Conservation (phyloP, 148 eudicot genomes). For the Heliamphora exappendiculata region DNA sequence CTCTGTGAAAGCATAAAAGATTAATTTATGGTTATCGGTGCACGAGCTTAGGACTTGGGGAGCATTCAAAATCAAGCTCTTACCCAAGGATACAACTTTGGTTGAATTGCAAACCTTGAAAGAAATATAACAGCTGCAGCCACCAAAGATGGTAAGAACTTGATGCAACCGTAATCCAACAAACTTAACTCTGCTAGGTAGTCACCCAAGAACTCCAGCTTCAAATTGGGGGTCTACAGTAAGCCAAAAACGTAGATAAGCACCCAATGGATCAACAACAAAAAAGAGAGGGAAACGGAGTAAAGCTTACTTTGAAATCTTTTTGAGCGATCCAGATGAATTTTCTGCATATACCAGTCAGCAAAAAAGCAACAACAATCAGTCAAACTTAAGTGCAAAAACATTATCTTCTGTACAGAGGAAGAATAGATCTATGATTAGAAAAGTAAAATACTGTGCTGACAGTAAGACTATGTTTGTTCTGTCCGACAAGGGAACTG, state of each 20-base stretch:
- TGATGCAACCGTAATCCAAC: constrained; percentile 64
- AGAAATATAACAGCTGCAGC: constrained; percentile 79
- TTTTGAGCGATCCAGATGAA: constrained; percentile 48
- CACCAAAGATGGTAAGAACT: constrained; percentile 71
- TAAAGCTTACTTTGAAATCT: constrained; percentile 27
- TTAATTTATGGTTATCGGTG: background rate
- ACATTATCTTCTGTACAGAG: background rate
- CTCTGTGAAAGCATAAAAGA: constrained; percentile 27
- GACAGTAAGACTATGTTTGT: constrained; percentile 61
- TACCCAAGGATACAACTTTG: constrained; percentile 74
- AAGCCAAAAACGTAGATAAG: background rate
- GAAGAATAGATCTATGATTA: background rate
- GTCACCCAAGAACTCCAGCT: constrained; percentile 58
- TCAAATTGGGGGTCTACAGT: constrained; percentile 39
- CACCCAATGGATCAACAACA: no score
- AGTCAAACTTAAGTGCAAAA: background rate
- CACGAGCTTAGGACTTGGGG: background rate
- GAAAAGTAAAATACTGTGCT: constrained; percentile 67
- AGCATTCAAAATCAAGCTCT: background rate
- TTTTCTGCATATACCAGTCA: constrained; percentile 39
- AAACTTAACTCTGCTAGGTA: constrained; percentile 82
- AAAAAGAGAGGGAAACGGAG: background rate
- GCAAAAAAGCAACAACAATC: constrained; percentile 1
- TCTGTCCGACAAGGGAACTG: no score
- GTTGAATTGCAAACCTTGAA: constrained; percentile 47